Evolutionary conservation across 345 rosid species (phyloP).

Genomic region (Brassica napus): DNA sequence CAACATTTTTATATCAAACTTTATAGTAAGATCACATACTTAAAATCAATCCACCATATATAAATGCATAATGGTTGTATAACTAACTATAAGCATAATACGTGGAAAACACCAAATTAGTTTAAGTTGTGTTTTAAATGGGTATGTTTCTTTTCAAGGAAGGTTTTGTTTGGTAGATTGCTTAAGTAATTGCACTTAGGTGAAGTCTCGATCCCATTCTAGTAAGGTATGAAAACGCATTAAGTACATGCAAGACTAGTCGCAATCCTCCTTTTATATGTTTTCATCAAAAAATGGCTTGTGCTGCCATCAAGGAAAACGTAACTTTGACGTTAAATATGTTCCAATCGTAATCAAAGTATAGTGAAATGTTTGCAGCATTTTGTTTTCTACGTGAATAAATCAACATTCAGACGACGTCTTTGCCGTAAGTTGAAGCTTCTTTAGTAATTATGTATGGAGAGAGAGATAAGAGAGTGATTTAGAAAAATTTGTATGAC

Average conservation of each 20-base stretch:
- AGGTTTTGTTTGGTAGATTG: slow-evolving; percentile 26
- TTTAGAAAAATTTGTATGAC: not conserved
- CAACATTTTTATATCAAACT: not conserved
- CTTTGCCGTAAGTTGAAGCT: not conserved
- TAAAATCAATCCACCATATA: not conserved
- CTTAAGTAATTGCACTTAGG: slow-evolving; percentile 15
- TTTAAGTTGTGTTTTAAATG: not conserved
- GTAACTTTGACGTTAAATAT: slow-evolving; percentile 3
- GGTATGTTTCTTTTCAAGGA: not conserved
- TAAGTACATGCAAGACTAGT: slow-evolving; percentile 30
- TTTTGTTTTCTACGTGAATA: not conserved
- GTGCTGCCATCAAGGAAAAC: not conserved
- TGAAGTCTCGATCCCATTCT: slow-evolving; percentile 16
- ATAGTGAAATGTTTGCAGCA: not conserved
- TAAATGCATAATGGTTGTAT: not conserved
- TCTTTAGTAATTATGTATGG: not conserved
- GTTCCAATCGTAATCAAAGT: not conserved
- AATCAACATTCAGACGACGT: not conserved
- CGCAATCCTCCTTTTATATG: slow-evolving; percentile 10
- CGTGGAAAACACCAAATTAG: slow-evolving; percentile 7
- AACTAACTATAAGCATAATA: not conserved
- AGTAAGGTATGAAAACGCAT: slow-evolving; percentile 8
- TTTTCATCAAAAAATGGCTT: slow-evolving; percentile 10
- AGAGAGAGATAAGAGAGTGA: not conserved
- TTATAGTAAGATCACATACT: not conserved